phyloP scores from a whole-genome alignment of 345 rosid genomes.

The Brassica cretica region DNA sequence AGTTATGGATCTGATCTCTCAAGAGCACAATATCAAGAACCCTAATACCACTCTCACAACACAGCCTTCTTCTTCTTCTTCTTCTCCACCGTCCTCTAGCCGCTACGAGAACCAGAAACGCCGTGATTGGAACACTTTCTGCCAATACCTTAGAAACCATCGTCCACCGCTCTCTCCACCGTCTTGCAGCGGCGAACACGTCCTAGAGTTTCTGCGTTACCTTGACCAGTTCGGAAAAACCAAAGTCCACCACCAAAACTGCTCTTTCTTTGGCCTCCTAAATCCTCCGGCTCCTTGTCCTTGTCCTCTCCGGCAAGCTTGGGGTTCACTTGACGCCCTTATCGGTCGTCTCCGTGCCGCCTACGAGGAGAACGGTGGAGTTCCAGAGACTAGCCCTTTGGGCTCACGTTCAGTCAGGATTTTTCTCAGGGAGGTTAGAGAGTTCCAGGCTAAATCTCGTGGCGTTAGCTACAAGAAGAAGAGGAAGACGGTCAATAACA shows the following conservation, averaged over 20 bases:
- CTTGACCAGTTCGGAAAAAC: constrained; percentile 45
- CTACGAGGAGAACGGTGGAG: constrained; percentile 43
- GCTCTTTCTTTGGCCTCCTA: constrained; percentile 40
- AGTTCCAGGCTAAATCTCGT: constrained; percentile 39
- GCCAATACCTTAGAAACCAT: constrained; percentile 44
- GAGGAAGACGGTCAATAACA: constrained; percentile 47
- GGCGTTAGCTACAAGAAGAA: constrained; percentile 43
- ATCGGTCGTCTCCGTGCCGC: constrained; percentile 44
- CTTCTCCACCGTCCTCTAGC: constrained; percentile 41
- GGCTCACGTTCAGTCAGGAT: constrained; percentile 44
- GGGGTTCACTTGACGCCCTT: constrained; percentile 43
- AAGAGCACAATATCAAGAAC: constrained; percentile 28
- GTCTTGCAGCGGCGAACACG: constrained; percentile 42
- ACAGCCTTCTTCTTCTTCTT: constrained; percentile 6
- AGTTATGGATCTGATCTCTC: constrained; percentile 50
- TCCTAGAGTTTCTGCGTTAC: constrained; percentile 41
- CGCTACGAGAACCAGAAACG: constrained; percentile 46
- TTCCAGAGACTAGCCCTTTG: constrained; percentile 39
- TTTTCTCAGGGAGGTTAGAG: constrained; percentile 39
- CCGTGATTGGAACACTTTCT: constrained; percentile 45
- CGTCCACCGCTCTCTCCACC: constrained; percentile 41
- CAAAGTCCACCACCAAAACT: constrained; percentile 36
- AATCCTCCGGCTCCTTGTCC: constrained; percentile 43
- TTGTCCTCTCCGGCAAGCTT: constrained; percentile 43
- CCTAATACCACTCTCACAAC: constrained; percentile 30